Base-by-base conservation (phyloP, 2,329 filamentous ascomycete genomes). In the Fusarium proliferatum region DNA sequence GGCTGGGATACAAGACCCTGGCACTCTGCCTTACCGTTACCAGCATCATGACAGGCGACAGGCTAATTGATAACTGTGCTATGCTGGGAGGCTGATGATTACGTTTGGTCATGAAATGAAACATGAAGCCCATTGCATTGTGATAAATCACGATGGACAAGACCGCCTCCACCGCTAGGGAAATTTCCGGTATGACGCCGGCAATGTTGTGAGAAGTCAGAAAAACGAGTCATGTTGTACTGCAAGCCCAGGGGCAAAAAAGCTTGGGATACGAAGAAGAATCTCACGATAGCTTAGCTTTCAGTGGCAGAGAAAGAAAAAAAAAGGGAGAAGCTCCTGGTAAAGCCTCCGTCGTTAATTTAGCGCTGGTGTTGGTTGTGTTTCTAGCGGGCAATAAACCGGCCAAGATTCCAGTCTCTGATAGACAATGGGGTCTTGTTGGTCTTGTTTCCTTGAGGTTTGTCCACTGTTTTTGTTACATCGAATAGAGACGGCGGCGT, bases 121-220 rank as follows among this genome's bases (percentile, higher is more conserved):
- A 15, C 34, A 12, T 33, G 30, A 52, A 36, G 33, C 33, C 36
- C 33, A 52, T 36, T 36, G 49, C 49, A 26, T 16, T 45, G 28
- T 61, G 28, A 61, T 60, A 57, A 51, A 73, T 67, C 66, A 67
- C 33, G 55, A 68, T 71, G 45, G 26, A 43, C 65, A 41, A 63
- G 60, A 38, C 62, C 52, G 41, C 51, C 26, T 53, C 60, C 38
- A 60, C 71, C 66, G 39, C 52, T 52, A n/a, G 30, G 39, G 60
- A 64, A 74, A 74, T 74, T 61, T 74, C 71, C 64, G 67, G 36
- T 42, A 46, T 60, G 69, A 45, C 11, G 41, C 61, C 58, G 39
- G 42, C 26, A 33, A n/a, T 6, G 33, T 46, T 41, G 33, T 26
- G 15, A 19, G 55, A 69, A 39, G 46, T 33, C 52, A 58, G 43